Evolutionary conservation across 2,329 filamentous ascomycete genomes (phyloP).

Genomic region (Aureobasidium sp.): DNA sequence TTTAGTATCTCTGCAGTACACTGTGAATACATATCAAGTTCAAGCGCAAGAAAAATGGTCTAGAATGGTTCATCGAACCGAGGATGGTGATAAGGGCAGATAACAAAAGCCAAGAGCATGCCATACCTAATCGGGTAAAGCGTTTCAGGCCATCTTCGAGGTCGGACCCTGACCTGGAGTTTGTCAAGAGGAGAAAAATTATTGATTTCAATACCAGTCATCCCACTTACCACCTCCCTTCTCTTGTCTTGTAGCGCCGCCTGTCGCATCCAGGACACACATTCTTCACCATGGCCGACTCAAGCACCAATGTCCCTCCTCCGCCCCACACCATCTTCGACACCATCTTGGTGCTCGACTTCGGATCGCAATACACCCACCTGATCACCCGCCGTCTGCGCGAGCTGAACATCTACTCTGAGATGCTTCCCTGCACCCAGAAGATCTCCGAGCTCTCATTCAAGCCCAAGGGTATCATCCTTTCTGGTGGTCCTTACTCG

Average conservation of each 20-base stretch:
- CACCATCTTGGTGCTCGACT: slow-evolving; percentile 67
- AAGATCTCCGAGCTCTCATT: slow-evolving; percentile 70
- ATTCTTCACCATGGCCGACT: slow-evolving; percentile 21
- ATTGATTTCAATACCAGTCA: slow-evolving; percentile 22
- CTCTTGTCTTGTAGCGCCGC: slow-evolving; percentile 4
- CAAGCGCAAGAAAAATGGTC: not conserved
- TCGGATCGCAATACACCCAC: slow-evolving; percentile 66
- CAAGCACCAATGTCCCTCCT: slow-evolving; percentile 31
- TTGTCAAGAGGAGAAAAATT: slow-evolving; percentile 1
- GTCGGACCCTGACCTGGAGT: not conserved
- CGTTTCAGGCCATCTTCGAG: not conserved
- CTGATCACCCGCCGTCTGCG: slow-evolving; percentile 69
- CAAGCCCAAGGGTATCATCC: slow-evolving; percentile 77
- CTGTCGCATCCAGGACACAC: slow-evolving; percentile 1
- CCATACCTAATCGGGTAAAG: not conserved
- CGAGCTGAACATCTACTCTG: slow-evolving; percentile 73
- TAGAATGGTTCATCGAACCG: not conserved
- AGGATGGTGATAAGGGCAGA: not conserved
- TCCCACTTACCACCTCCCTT: not conserved
- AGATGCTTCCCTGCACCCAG: slow-evolving; percentile 82
- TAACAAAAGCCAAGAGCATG: not conserved
- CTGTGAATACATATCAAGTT: not conserved
- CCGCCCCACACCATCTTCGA: slow-evolving; percentile 48
- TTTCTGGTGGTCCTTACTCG: slow-evolving; percentile 66
- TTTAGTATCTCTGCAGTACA: not conserved